phyloP scores from a whole-genome alignment of 1,139 yeast genomes.

The Trichomonascaceae sp. region DNA sequence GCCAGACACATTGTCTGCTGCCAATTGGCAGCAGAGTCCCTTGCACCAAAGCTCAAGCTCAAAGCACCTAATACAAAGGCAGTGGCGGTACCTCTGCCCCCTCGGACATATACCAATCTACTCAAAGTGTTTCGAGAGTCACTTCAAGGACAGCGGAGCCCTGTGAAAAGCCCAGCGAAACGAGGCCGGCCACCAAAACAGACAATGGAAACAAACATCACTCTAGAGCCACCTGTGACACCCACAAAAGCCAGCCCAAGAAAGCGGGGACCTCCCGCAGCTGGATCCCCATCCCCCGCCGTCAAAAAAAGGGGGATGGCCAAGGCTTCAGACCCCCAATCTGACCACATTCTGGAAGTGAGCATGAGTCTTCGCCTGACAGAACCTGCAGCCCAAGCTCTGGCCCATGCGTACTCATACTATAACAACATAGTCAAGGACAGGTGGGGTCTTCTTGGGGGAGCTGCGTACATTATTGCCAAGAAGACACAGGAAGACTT shows the following conservation, averaged over 20 bases:
- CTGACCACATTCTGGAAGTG: constrained; percentile 12
- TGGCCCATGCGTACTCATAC: constrained; percentile 19
- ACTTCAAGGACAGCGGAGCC: not conserved
- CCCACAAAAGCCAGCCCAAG: constrained; percentile 1
- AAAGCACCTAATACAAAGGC: constrained; percentile 15
- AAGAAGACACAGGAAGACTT: constrained; percentile 21
- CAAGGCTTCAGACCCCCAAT: constrained; percentile 14
- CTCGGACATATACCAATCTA: constrained; percentile 16
- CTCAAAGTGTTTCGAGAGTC: constrained; percentile 14
- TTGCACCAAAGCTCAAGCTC: constrained; percentile 9
- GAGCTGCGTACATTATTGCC: constrained; percentile 20
- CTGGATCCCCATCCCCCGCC: constrained; percentile 7
- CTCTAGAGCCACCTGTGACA: not conserved
- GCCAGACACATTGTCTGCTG: constrained; percentile 23
- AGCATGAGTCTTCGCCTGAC: constrained; percentile 16
- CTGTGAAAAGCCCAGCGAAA: not conserved
- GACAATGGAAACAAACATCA: not conserved
- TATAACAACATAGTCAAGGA: constrained; percentile 24
- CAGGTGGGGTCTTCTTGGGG: constrained; percentile 25
- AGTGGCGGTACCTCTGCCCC: constrained; percentile 20
- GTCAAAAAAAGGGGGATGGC: constrained; percentile 9
- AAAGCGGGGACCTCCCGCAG: constrained; percentile 1
- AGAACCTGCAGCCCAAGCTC: constrained; percentile 17
- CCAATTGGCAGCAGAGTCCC: constrained; percentile 21
- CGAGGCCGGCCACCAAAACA: constrained; percentile 1